Conservation (phyloP, 257 asterid genomes). For the Nicotiana knightiana region DNA sequence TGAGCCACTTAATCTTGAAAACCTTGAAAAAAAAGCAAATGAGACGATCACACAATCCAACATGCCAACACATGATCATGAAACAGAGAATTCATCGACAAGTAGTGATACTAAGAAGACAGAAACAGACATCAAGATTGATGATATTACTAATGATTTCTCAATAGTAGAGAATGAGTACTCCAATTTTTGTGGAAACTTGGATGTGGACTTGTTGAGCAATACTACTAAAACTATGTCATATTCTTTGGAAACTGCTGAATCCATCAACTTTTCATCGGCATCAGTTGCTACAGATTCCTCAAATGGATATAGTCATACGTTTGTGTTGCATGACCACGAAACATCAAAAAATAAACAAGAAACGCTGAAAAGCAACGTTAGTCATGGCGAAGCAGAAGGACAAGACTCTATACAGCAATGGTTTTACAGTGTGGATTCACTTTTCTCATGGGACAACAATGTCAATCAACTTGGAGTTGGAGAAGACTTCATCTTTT, state of each 20-base stretch:
- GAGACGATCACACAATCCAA: neutral
- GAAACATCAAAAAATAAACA: too few species aligned
- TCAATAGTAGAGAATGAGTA: neutral
- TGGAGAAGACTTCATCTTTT: constrained; percentile 17
- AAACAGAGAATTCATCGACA: neutral
- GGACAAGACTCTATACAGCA: constrained; percentile 17
- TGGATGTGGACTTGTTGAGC: constrained; percentile 20
- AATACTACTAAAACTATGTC: neutral
- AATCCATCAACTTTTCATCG: constrained; percentile 24
- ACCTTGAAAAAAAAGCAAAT: neutral
- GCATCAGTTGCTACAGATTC: constrained; percentile 6
- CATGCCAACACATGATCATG: neutral
- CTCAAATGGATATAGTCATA: too few species aligned
- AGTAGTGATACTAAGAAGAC: neutral
- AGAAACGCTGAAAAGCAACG: too few species aligned
- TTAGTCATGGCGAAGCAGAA: neutral
- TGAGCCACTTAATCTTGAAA: constrained; percentile 24
- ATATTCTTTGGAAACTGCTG: constrained; percentile 12
- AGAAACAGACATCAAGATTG: neutral
- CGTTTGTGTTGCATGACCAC: too few species aligned
- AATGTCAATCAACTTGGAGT: constrained; percentile 27
- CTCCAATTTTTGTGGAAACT: constrained; percentile 8
- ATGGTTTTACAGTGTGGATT: constrained; percentile 22
- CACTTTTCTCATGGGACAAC: constrained; percentile 35
- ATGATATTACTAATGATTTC: neutral